Base-by-base conservation (phyloP, 352 stramenopile species). In the Phytopythium boreale region DNA sequence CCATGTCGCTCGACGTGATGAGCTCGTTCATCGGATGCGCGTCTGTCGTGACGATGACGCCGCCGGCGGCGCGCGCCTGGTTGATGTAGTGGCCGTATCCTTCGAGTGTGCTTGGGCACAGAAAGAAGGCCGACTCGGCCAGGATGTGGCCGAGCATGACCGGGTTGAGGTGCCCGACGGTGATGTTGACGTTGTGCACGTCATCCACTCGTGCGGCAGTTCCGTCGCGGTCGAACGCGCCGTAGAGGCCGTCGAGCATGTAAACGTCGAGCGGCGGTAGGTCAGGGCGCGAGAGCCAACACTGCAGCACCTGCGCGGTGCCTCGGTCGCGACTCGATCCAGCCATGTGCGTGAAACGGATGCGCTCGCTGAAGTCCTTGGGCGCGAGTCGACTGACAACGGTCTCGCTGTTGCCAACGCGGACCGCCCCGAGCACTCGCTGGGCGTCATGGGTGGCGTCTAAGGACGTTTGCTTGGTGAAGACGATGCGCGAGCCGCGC, bases 11-110 rank as follows among this genome's bases (percentile, higher is more conserved):
- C 2, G 67, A 68, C n/a, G 71, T 66, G 31, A 88, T 61, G 26
- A 88, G 61, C 57, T 88, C 79, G 56, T 87, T 89, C 77, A 89
- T 87, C 24, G 80, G 80, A 24, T 74, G 61, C 27, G 68, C 62
- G 52, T 88, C 63, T 0, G 79, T 78, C 2, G 79, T 76, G 37
- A 88, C 39, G 24, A 88, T 68, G 6, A 86, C 56, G 3, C 66
- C 75, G 15, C 77, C 71, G 4, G 75, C 64, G 6, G 79, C 79
- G 0, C 77, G 69, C 34, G 75, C 79, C 44, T 88, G 79, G 67
- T 88, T 88, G 56, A 88, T 86, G 66, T 88, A 88, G 67, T 88
- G 79, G 31, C 79, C 80, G 53, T 85, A 89, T 20, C 81, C 81
- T 68, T 90, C 81, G 67, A 75, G 77, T 6, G 64, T 41, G 52